Percentiles rank a stretch among this genome's conserved stretches.
Conservation (phyloP, 441 rosid genomes). For the Adansonia grandidieri region DNA sequence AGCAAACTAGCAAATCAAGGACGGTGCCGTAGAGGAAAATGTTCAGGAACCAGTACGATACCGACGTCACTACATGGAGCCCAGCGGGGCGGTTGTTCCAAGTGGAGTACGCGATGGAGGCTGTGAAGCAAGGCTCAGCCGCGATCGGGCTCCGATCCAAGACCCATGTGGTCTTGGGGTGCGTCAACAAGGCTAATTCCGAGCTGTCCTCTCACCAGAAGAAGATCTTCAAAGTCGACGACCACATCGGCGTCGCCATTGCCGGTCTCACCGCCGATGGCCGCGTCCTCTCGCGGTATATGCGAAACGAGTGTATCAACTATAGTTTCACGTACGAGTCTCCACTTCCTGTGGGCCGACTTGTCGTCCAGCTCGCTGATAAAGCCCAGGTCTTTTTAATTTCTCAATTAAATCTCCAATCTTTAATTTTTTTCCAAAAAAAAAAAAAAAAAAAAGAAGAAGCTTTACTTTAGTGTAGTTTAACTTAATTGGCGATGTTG, state of each 20-base stretch:
- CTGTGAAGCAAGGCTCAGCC: neutral
- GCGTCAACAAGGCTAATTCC: neutral
- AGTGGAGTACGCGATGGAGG: neutral
- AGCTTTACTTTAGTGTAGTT: neutral
- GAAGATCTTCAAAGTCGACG: neutral
- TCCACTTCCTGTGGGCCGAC: conserved; percentile 89
- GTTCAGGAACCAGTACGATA: conserved; percentile 10
- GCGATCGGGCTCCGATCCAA: neutral
- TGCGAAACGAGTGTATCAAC: conserved; percentile 94
- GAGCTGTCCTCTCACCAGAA: neutral
- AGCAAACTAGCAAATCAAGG: neutral
- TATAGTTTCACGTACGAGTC: conserved; percentile 87
- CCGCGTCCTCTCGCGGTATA: conserved; percentile 90
- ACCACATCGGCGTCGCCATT: neutral
- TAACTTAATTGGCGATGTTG: neutral
- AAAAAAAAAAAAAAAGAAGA: too few species aligned
- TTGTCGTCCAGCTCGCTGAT: conserved; percentile 94
- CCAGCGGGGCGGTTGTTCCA: neutral
- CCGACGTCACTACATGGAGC: neutral
- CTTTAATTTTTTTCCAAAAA: neutral
- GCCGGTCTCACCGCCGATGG: conserved; percentile 55
- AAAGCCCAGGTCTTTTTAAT: conserved; percentile 74
- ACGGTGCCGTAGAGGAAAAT: neutral
- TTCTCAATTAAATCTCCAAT: conserved; percentile 4
- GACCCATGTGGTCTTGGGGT: neutral